phyloP scores from a whole-genome alignment of 345 rosid genomes.

The Anastatica hierochuntica region DNA sequence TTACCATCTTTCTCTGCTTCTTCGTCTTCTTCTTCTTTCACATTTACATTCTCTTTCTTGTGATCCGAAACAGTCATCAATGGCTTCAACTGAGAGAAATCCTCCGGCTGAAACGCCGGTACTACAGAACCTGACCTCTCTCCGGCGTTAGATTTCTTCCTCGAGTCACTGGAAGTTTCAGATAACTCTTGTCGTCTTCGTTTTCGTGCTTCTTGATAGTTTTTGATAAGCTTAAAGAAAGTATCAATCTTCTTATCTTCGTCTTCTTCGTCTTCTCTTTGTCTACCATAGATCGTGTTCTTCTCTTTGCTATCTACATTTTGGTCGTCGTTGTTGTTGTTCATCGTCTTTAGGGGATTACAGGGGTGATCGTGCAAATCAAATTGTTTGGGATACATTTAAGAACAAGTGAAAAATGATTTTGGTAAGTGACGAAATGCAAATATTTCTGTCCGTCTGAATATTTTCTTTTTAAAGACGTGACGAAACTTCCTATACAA shows the following conservation, averaged over 20 bases:
- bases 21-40: neutral
- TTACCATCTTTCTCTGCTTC: too few species aligned
- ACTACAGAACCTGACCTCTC: conserved; percentile 12
- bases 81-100: conserved; percentile 16
- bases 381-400: conserved; percentile 12
- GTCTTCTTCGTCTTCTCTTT: conserved; percentile 16
- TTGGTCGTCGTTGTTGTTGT: neutral
- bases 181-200: conserved; percentile 12
- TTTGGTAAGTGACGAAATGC: neutral
- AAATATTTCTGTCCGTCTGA: neutral
- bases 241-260: conserved; percentile 25
- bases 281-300: neutral
- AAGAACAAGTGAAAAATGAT: neutral
- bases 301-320: conserved; percentile 12
- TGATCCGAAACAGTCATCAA: conserved; percentile 10
- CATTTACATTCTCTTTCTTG: neutral
- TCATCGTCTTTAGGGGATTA: neutral
- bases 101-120: conserved; percentile 26
- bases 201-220: conserved; percentile 22
- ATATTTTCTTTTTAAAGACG: conserved; percentile 2
- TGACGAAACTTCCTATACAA: neutral
- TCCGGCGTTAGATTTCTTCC: conserved; percentile 7
- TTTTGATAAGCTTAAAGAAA: conserved; percentile 21
- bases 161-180: neutral
- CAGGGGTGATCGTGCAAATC: neutral